Evolutionary conservation across 2,329 filamentous ascomycete genomes (phyloP).

Genomic region (Pyricularia sp.): DNA sequence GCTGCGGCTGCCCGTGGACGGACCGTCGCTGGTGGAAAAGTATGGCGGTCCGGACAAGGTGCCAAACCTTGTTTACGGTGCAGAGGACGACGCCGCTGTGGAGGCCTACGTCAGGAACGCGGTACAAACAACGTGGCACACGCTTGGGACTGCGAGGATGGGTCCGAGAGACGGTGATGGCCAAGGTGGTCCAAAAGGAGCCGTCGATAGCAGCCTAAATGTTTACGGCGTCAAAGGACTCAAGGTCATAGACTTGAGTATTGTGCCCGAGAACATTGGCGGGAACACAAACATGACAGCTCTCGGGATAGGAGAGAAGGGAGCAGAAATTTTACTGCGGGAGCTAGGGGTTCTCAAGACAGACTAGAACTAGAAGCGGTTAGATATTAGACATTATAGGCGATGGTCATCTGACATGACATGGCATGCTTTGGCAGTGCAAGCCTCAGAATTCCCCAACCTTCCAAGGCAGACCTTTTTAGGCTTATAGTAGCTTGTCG

Average conservation of each 20-base stretch:
- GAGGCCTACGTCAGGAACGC: slow-evolving; percentile 25
- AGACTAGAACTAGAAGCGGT: neutral
- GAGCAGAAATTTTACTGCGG: slow-evolving; percentile 23
- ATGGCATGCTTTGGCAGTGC: neutral
- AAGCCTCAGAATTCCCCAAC: neutral
- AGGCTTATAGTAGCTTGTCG: neutral
- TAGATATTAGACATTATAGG: no score
- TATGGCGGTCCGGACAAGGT: neutral
- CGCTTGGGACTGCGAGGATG: slow-evolving; percentile 28
- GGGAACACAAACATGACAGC: slow-evolving; percentile 37
- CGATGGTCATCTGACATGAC: neutral
- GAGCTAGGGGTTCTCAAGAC: neutral
- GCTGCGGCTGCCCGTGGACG: slow-evolving; percentile 6
- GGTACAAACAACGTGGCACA: slow-evolving; percentile 28
- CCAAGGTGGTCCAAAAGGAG: slow-evolving; percentile 15
- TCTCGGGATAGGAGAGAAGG: slow-evolving; percentile 34
- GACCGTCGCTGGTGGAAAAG: slow-evolving; percentile 6
- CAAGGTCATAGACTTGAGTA: slow-evolving; percentile 24
- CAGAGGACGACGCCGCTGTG: slow-evolving; percentile 32
- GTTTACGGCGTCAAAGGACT: slow-evolving; percentile 27
- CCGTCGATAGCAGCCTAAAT: slow-evolving; percentile 26
- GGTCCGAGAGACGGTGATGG: slow-evolving; percentile 18
- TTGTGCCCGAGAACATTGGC: slow-evolving; percentile 21
- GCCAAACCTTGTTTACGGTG: slow-evolving; percentile 20
- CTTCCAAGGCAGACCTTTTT: neutral